Evolutionary conservation across 1,139 yeast genomes (phyloP).

Genomic region (Suhomyces bribrorum): DNA sequence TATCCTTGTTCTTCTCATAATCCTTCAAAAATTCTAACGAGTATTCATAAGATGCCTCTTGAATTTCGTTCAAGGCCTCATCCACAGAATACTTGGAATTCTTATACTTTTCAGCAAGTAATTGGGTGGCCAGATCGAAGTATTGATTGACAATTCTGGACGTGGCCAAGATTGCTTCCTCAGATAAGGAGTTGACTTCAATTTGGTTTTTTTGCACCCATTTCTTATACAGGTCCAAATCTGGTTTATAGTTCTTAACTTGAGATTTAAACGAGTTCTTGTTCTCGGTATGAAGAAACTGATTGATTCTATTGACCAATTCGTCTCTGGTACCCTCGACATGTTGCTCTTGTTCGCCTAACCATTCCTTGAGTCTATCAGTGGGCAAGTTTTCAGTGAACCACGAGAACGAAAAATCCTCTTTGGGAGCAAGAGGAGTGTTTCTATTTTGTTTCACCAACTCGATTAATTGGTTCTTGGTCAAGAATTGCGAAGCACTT

Average conservation of each 20-base stretch:
- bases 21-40: slow-evolving; percentile 17
- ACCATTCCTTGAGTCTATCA: slow-evolving; percentile 26
- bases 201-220: slow-evolving; percentile 14
- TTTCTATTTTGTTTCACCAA: slow-evolving; percentile 48
- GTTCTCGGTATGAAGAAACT: slow-evolving; percentile 1
- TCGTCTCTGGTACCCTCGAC: slow-evolving; percentile 28
- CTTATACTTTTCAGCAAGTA: slow-evolving; percentile 26
- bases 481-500: slow-evolving; percentile 44
- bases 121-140: slow-evolving; percentile 39
- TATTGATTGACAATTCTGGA: slow-evolving; percentile 38
- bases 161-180: slow-evolving; percentile 22
- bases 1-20: slow-evolving; percentile 14
- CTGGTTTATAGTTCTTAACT: slow-evolving; percentile 22
- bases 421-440: slow-evolving; percentile 36
- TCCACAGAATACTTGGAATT: slow-evolving; percentile 22
- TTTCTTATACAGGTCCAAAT: slow-evolving; percentile 20
- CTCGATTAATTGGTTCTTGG: slow-evolving; percentile 48
- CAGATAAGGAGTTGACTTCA: slow-evolving; percentile 20
- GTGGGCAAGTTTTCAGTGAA: slow-evolving; percentile 24
- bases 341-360: slow-evolving; percentile 24
- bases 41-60: slow-evolving; percentile 25
- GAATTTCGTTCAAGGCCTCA: slow-evolving; percentile 24
- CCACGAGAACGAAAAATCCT: slow-evolving; percentile 19
- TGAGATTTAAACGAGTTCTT: slow-evolving; percentile 15
- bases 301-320: slow-evolving; percentile 15